Evolutionary conservation across 306 rosid genomes (phyloP).

Genomic region (Vigna trinervia): DNA sequence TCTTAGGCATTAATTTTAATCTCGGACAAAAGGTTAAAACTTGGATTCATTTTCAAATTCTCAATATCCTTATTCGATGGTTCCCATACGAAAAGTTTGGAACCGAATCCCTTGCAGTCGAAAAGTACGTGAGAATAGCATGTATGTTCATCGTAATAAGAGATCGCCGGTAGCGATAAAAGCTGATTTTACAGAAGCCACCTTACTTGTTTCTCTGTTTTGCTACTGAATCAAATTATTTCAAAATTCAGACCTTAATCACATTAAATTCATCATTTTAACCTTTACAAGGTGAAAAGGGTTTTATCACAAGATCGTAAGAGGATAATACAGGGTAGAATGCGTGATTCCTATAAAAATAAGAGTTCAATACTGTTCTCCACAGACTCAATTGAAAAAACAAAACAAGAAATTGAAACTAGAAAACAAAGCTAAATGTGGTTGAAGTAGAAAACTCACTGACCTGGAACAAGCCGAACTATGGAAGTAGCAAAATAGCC

Average conservation of each 20-base stretch:
- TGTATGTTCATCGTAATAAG: not conserved
- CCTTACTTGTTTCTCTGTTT: not conserved
- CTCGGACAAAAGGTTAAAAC: not conserved
- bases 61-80: not conserved
- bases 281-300: not conserved
- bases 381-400: not conserved
- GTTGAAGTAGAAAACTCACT: slow-evolving; percentile 8
- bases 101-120: not conserved
- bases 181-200: not conserved
- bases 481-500: slow-evolving; percentile 21
- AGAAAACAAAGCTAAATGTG: not conserved
- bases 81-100: not conserved
- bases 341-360: not conserved
- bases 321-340: not conserved
- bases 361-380: slow-evolving; percentile 9
- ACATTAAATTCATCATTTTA: not conserved
- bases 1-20: not conserved
- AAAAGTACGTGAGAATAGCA: not conserved
- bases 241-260: not conserved
- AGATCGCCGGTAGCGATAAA: slow-evolving; percentile 11
- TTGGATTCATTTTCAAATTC: not conserved
- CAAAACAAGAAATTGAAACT: not conserved
- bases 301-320: not conserved
- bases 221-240: not conserved
- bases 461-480: slow-evolving; percentile 38